Base-by-base conservation (phyloP, 1,284 basidiomycete species). In the Omphalotus olearius region DNA sequence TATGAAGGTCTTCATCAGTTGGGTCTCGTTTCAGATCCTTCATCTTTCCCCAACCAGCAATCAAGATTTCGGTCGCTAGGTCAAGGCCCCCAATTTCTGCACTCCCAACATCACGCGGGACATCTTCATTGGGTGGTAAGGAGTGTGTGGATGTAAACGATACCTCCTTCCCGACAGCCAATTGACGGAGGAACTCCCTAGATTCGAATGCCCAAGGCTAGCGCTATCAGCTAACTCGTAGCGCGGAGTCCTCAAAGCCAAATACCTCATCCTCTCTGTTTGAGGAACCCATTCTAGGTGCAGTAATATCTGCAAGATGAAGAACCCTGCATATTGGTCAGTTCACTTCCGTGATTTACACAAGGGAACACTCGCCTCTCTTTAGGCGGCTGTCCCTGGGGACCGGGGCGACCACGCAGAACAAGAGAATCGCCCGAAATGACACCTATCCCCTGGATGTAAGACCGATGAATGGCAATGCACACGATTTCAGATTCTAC, bases 201-300 rank as follows among this genome's bases (percentile, higher is more conserved):
- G 93, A 86, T 64, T 95, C 90, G 65, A 90, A 98, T 4, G 94
- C 91, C 80, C 88, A 93, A 7, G 88, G 83, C 89, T 94, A 13
- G 17, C 30, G 9, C 30, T 33, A 9, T 33, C 30, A 33, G 13
- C 13, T 45, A 18, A 41, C 35, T 45, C n/a, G n/a, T 30, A 43
- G 39, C 55, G 55, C 33, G 52, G 23, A 23, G 23, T 51, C 14
- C 9, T 44, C 52, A 14, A 44, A 23, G 30, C 43, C 28, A 48
- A 37, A 39, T 43, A 60, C 91, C 78, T 97, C 93, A 65, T 97
- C 94, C 59, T 93, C 89, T 53, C 93, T 79, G 20, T 79, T 78
- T 20, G 85, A 73, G 7, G 84, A 89, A 11, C 93, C 93, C 62
- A 92, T 72, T 44, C 90, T 79, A 4, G 93, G 93, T 23, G 93